These are phyloP conservation scores for Phytophthora constricta DNA, from an alignment of 352 stramenopile species.

Conservation along the genomic window DNA sequence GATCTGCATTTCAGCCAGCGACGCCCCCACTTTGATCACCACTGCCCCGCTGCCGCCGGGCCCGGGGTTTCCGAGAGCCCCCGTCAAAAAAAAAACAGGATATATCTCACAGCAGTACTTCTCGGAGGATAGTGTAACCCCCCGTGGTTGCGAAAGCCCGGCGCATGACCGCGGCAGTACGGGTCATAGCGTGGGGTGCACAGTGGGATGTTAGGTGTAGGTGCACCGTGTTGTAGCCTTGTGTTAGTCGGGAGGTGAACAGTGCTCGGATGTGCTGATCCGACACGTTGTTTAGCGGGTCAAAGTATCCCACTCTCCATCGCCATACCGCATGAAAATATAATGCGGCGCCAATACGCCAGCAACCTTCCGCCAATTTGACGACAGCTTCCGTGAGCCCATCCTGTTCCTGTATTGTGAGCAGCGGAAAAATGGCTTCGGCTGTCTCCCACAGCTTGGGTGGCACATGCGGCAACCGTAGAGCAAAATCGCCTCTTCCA, in stretches of 20 bases:
- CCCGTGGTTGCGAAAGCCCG: no score
- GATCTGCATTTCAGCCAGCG: neutral
- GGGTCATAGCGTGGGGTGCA: no score
- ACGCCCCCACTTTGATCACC: neutral
- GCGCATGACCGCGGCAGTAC: no score
- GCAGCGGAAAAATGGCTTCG: neutral
- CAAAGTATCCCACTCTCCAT: neutral
- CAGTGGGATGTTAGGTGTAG: no score
- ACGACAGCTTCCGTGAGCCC: neutral
- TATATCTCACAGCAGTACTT: no score
- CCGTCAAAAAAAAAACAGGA: no score
- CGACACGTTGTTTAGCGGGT: neutral
- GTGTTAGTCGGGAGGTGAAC: neutral
- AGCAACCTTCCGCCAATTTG: neutral
- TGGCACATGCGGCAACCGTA: neutral
- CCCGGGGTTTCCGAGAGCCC: neutral
- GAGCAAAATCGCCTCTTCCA: neutral
- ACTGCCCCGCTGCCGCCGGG: neutral
- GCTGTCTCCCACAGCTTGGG: neutral
- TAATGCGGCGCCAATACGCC: neutral
- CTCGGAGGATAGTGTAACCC: no score
- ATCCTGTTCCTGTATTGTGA: no score
- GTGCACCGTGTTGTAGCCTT: neutral
- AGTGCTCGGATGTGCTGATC: neutral
- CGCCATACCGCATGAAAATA: constrained; percentile 4